Conservation (phyloP, 169 alveolate species). For the Haemoproteus tartakovskyi region DNA sequence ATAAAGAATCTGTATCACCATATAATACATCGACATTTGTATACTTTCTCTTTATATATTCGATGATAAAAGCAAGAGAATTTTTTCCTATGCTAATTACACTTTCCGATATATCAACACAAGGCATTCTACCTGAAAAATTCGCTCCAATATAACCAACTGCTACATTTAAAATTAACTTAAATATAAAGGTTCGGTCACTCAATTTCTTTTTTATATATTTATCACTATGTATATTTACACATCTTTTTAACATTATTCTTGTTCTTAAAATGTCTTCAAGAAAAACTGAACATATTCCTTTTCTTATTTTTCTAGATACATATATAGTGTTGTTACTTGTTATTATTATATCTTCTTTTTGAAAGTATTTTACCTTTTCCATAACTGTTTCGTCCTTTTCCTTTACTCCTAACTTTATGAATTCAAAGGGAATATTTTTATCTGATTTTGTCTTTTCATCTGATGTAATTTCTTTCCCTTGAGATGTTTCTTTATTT, state of each 20-base stretch:
- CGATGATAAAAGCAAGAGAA: slow-evolving; percentile 89
- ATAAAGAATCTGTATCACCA: slow-evolving; percentile 98
- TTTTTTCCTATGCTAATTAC: slow-evolving; percentile 94
- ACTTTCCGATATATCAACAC: slow-evolving; percentile 94
- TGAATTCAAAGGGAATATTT: slow-evolving; percentile 2
- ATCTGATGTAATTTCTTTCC: no score
- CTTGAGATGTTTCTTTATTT: no score
- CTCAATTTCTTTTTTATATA: slow-evolving; percentile 5
- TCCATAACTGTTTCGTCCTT: background rate
- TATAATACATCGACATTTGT: slow-evolving; percentile 89
- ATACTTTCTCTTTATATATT: slow-evolving; percentile 82
- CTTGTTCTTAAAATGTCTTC: slow-evolving; percentile 66
- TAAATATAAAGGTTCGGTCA: slow-evolving; percentile 53
- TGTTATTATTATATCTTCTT: slow-evolving; percentile 59
- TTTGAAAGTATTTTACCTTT: slow-evolving; percentile 8
- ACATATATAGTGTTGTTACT: slow-evolving; percentile 70
- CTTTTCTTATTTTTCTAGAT: slow-evolving; percentile 63
- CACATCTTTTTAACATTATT: slow-evolving; percentile 63
- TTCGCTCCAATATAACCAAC: slow-evolving; percentile 88
- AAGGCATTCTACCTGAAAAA: slow-evolving; percentile 96
- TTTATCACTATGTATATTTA: slow-evolving; percentile 17
- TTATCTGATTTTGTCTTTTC: background rate
- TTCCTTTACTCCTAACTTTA: slow-evolving; percentile 24
- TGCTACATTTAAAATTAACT: slow-evolving; percentile 65
- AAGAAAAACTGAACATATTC: slow-evolving; percentile 61